A percentile compares a stretch with the other conserved stretches of the same genome.
Conservation (phyloP, 2,329 filamentous ascomycete species). For the Phoma herbarum region DNA sequence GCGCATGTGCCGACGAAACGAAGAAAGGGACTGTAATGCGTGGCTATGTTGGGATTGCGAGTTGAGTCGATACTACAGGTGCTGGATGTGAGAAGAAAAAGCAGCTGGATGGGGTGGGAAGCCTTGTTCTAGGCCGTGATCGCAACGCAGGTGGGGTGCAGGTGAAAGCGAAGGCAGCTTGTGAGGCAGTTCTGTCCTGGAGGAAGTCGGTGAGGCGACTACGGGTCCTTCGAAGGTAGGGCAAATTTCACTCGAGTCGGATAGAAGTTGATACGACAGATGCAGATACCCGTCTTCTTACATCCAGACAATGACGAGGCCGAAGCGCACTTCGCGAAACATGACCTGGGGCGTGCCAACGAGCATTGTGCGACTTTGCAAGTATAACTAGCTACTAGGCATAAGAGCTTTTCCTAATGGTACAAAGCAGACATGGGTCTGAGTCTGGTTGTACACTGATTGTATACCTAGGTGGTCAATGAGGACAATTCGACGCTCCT, state of each 20-base stretch:
- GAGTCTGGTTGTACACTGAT: background rate
- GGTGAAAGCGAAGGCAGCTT: slow-evolving; percentile 7
- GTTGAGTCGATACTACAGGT: background rate
- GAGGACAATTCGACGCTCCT: too few relatives aligned
- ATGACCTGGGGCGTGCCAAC: background rate
- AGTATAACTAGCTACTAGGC: background rate
- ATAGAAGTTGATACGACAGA: background rate
- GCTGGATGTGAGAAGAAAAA: background rate
- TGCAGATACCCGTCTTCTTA: background rate
- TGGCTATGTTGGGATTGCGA: background rate
- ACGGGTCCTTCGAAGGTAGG: background rate
- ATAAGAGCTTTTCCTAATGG: background rate
- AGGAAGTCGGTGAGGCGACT: background rate
- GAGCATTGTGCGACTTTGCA: background rate
- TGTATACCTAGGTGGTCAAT: background rate
- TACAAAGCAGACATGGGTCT: background rate
- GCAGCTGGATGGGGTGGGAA: background rate
- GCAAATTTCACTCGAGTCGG: background rate
- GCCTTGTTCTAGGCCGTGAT: background rate
- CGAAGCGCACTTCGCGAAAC: background rate
- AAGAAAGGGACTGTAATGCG: background rate
- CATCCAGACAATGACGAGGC: background rate
- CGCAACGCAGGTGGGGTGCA: background rate
- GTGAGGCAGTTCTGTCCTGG: background rate
- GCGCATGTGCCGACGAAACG: background rate